Base-by-base conservation (phyloP, 2,329 filamentous ascomycete genomes). In the Pleomassaria siparia region DNA sequence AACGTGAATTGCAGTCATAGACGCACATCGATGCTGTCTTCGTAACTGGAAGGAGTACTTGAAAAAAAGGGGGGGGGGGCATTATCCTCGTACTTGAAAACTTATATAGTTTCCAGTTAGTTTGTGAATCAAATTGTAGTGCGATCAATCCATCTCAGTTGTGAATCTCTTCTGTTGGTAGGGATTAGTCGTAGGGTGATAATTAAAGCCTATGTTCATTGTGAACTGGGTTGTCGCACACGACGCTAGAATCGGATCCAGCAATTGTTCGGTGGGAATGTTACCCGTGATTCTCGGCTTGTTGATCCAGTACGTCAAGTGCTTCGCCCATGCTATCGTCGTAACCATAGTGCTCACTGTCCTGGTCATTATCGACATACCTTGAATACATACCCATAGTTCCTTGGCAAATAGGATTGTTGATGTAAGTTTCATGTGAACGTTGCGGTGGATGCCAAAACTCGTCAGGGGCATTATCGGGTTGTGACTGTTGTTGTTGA, bases 331-430 rank as follows among this genome's bases (percentile, higher is more conserved):
- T 26, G 24, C 9, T n/a, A 16, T 28, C 22, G 13, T 40, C 30
- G 21, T 12, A 26, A 7, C 30, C 21, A 10, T 44, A 33, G 13
- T 36, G 6, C 9, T 44, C 41, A 21, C 9, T 33, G 21, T 44
- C 21, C 28, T 42, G 7, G 16, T 22, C 26, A 15, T 21, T 22
- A n/a, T n/a, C n/a, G 16, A n/a, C 28, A 21, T 18, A 18, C 13
- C 16, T 10, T n/a, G 18, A 24, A 37, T 28, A 25, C 30, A 13
- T 26, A 21, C 28, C 33, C 41, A 3, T 10, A 26, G 13, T 15
- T 26, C 26, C 36, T 25, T 47, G 47, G 30, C 47, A 25, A 30
- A 52, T 42, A 11, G 54, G 54, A 26, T 46, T 8, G 3, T 24
- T 25, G 12, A 43, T 30, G 4, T 40, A 37, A 22, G 48, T 22